Base-by-base conservation (phyloP, 768 basidiomycete genomes). In the Suillus occidentalis region DNA sequence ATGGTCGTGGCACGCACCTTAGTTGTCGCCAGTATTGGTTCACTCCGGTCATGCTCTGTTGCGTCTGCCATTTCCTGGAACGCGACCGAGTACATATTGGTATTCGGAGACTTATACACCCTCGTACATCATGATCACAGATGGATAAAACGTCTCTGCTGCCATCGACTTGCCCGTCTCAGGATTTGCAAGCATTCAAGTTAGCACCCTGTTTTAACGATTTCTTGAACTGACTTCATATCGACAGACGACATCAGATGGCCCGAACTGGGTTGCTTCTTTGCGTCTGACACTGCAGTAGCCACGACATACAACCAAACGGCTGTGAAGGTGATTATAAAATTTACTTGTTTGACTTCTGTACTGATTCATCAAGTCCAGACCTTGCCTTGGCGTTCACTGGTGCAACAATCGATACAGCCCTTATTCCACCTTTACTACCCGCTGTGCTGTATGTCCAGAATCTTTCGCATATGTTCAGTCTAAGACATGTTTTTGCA, bases 371-470 rank as follows among this genome's bases (percentile, higher is more conserved):
- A 43, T 9, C 37, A 9, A 63, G 10, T 18, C 10, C 77, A 86
- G 68, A 87, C 85, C 0, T 90, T 74, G 86, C 89, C 76, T 85
- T 85, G 66, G 89, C 89, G 0, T 87, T 83, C 63, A 86, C 88
- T 25, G 89, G 86, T 34, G 89, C 87, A 22, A 88, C 87, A 34
- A 89, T 89, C 65, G 82, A 89, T 67, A 76, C 83, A 8, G 79
- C 69, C 36, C 81, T 89, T 40, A 87, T 90, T 42, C 66, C 78
- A 5, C 87, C 87, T 7, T 85, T 81, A 67, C 64, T 70, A 42
- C 78, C 85, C 0, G 83, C 81, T 0, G 85, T 88, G 18, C 73
- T 85, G 55, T 85, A 82, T 13, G 72, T 88, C 56, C 82, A 40
- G 31, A 55, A 4, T 1, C 20, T 16, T 56, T 47, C 20, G 6